Conservation (phyloP, 345 rosid species). For the Salix purpurea region DNA sequence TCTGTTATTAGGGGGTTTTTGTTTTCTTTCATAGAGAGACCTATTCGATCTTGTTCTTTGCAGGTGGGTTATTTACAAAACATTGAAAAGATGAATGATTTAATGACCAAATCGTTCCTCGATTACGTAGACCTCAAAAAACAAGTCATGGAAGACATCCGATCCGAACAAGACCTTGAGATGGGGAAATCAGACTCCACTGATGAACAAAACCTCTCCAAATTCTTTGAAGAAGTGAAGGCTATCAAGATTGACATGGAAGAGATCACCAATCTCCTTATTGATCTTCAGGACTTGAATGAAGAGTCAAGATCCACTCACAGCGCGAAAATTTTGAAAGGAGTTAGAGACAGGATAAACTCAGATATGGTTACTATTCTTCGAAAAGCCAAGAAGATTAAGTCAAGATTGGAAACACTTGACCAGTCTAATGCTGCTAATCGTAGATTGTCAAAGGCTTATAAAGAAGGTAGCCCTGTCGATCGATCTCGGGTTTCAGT, state of each 20-base stretch:
- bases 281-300: conserved; percentile 19
- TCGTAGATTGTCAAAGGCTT: conserved; percentile 13
- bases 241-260: conserved; percentile 21
- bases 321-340: conserved; percentile 17
- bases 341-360: conserved; percentile 27
- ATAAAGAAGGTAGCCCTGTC: conserved; percentile 25
- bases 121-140: conserved; percentile 28
- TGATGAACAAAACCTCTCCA: conserved; percentile 14
- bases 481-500: conserved; percentile 26
- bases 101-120: conserved; percentile 21
- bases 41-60: not conserved
- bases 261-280: conserved; percentile 26
- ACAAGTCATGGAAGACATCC: conserved; percentile 15
- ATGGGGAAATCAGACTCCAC: conserved; percentile 18
- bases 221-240: conserved; percentile 21
- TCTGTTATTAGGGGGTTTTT: not conserved
- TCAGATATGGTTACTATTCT: conserved; percentile 24
- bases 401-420: conserved; percentile 24
- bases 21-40: not conserved
- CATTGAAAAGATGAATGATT: conserved; percentile 22
- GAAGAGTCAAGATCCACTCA: conserved; percentile 21
- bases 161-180: conserved; percentile 23
- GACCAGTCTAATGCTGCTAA: conserved; percentile 18
- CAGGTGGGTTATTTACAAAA: conserved; percentile 11
- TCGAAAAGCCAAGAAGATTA: conserved; percentile 25